phyloP scores from a whole-genome alignment of 1,139 yeast genomes.

The Sugiyamaella novakii region DNA sequence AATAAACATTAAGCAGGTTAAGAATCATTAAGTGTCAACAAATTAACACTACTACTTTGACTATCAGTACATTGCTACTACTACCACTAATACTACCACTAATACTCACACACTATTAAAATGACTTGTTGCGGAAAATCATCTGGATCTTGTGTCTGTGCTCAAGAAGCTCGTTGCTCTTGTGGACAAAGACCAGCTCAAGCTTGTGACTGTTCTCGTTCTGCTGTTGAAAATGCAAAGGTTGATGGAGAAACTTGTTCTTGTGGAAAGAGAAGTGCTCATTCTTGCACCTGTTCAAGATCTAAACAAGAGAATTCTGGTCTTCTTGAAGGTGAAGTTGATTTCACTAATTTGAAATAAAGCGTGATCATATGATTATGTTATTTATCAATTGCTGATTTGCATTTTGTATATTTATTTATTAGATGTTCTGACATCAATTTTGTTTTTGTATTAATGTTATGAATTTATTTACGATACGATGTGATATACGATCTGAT shows the following conservation, averaged over 20 bases:
- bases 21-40: too few relatives aligned
- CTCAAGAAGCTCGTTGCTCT: slow-evolving; percentile 47
- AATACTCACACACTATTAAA: slow-evolving; percentile 14
- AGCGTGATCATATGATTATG: too few relatives aligned
- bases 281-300: slow-evolving; percentile 47
- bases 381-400: too few relatives aligned
- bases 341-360: slow-evolving; percentile 45
- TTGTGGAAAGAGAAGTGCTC: slow-evolving; percentile 46
- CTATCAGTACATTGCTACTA: too few relatives aligned
- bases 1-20: neutral
- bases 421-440: slow-evolving; percentile 3
- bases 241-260: slow-evolving; percentile 41
- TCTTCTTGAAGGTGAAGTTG: slow-evolving; percentile 46
- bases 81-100: slow-evolving; percentile 5
- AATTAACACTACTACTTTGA: neutral
- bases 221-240: slow-evolving; percentile 42
- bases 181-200: slow-evolving; percentile 47
- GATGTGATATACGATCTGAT: too few relatives aligned
- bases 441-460: too few relatives aligned
- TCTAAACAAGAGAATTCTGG: slow-evolving; percentile 38
- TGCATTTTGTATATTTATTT: slow-evolving; percentile 1
- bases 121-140: slow-evolving; percentile 44
- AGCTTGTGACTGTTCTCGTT: slow-evolving; percentile 43
- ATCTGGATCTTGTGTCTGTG: slow-evolving; percentile 42
- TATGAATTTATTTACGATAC: too few relatives aligned